phyloP scores from a whole-genome alignment of 306 rosid species.

The Cucumis cinereus region DNA sequence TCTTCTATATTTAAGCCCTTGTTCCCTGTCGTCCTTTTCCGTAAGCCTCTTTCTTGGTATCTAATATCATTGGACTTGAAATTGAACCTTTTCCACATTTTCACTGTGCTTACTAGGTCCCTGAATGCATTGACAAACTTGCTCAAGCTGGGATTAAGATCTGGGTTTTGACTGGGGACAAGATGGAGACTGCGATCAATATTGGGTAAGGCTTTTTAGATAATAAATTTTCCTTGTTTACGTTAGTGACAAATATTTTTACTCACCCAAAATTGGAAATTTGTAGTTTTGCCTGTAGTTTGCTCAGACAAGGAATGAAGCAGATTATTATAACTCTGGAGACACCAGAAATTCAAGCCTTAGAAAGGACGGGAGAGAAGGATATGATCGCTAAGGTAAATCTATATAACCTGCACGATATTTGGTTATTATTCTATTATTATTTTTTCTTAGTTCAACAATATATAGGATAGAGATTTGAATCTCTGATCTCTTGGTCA shows the following conservation, averaged over 20 bases:
- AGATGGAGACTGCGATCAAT: constrained; percentile 98
- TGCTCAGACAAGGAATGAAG: constrained; percentile 96
- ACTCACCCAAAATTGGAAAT: constrained; percentile 26
- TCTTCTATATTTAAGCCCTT: background rate
- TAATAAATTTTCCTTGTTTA: background rate
- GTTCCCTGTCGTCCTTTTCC: background rate
- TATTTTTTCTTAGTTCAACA: no score
- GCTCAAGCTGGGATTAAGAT: constrained; percentile 97
- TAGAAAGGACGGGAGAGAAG: constrained; percentile 84
- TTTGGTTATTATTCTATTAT: background rate
- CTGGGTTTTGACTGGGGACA: constrained; percentile 98
- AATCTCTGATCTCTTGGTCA: no score
- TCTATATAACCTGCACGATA: background rate
- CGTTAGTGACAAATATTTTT: background rate
- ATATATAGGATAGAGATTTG: no score
- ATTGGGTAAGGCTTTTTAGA: constrained; percentile 54
- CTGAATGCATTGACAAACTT: constrained; percentile 85
- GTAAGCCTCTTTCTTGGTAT: background rate
- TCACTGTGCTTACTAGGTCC: constrained; percentile 52
- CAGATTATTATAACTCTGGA: constrained; percentile 70
- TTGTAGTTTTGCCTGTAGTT: constrained; percentile 89
- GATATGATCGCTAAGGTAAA: constrained; percentile 40
- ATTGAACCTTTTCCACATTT: constrained; percentile 3
- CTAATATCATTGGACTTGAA: constrained; percentile 2
- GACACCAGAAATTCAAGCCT: constrained; percentile 49